phyloP scores from a whole-genome alignment of 2,329 filamentous ascomycete genomes.

The Metarhizium humberi region DNA sequence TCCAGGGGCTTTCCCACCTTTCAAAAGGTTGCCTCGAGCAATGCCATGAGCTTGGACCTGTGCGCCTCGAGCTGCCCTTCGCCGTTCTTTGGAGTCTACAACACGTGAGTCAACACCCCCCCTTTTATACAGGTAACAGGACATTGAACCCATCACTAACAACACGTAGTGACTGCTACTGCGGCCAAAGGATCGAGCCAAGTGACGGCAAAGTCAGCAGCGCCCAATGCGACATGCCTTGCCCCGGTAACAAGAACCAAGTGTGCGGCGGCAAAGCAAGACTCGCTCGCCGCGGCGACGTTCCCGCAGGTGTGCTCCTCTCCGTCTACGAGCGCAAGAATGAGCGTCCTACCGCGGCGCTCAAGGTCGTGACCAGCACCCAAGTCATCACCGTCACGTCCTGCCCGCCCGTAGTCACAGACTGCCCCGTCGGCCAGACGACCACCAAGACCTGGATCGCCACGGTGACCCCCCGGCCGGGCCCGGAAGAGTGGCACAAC shows the following conservation, averaged over 20 bases:
- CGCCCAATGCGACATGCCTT: neutral
- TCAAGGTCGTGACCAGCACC: slow-evolving; percentile 18
- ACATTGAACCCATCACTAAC: neutral
- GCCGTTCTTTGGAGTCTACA: neutral
- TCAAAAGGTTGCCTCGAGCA: neutral
- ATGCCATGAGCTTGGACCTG: neutral
- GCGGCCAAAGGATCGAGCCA: neutral
- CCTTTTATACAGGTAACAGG: no score
- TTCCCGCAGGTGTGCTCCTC: neutral
- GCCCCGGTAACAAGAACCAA: neutral
- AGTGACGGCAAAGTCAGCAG: neutral
- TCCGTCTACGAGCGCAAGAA: neutral
- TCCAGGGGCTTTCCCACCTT: neutral
- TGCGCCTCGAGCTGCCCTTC: neutral
- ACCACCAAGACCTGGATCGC: slow-evolving; percentile 10
- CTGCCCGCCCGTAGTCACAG: slow-evolving; percentile 13
- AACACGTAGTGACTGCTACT: neutral
- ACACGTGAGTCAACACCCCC: neutral
- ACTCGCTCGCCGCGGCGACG: neutral
- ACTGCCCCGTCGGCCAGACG: slow-evolving; percentile 15
- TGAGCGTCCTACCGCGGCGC: neutral
- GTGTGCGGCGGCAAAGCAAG: neutral
- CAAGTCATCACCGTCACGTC: slow-evolving; percentile 19
- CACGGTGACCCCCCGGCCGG: slow-evolving; percentile 10
- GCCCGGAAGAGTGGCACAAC: slow-evolving; percentile 14